Percentiles rank a stretch among this genome's conserved stretches.
Conservation (phyloP, 2,329 filamentous ascomycete genomes). For the Pseudofabraea citricarpa region DNA sequence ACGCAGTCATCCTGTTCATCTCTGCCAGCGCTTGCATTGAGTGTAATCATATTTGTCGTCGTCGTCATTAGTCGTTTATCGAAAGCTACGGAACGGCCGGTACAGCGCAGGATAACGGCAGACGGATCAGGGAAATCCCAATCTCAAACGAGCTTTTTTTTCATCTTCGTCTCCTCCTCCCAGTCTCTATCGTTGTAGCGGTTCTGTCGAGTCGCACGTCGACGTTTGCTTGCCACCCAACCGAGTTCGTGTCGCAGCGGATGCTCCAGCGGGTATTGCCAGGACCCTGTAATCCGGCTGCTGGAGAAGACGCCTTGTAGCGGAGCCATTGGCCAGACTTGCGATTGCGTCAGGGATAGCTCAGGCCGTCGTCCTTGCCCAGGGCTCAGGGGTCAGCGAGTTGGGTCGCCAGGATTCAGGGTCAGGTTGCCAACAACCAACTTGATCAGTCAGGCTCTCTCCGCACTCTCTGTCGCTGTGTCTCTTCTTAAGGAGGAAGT, state of each 20-base stretch:
- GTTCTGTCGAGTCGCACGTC: constrained; percentile 16
- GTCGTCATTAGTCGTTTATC: neutral
- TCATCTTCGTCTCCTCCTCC: too few species aligned
- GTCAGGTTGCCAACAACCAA: neutral
- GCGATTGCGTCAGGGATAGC: constrained; percentile 1
- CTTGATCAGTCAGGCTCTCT: too few species aligned
- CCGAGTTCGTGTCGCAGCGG: constrained; percentile 17
- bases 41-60: neutral
- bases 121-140: too few species aligned
- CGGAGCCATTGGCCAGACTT: constrained; percentile 10
- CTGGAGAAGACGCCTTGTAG: constrained; percentile 11
- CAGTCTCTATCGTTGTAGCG: neutral
- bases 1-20: too few species aligned
- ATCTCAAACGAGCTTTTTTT: too few species aligned
- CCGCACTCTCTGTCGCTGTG: too few species aligned
- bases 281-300: constrained; percentile 14
- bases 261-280: constrained; percentile 6
- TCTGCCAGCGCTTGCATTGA: too few species aligned
- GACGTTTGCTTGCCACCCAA: constrained; percentile 17
- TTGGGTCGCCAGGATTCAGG: neutral
- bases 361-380: neutral
- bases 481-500: too few species aligned
- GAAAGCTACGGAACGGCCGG: neutral
- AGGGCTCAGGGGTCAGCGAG: neutral
- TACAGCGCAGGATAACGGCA: neutral